Evolutionary conservation across 371 early-diverging fungal species (phyloP).

Genomic region (Circinella umbellata): DNA sequence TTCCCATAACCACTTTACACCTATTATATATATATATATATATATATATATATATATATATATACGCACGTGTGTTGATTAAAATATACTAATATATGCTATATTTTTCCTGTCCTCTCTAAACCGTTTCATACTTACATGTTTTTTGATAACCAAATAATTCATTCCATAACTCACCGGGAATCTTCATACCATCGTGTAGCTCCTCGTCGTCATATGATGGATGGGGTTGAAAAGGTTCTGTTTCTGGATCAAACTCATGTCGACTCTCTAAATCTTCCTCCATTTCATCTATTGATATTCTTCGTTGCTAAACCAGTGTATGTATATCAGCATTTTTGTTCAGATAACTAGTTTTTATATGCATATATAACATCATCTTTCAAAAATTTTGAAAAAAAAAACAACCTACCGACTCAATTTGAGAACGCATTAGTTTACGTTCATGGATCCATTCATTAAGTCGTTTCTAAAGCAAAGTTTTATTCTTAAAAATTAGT

Average conservation of each 20-base stretch:
- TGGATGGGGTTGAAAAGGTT: slow-evolving; percentile 69
- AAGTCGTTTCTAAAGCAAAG: slow-evolving; percentile 44
- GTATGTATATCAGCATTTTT: too few species aligned
- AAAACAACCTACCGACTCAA: slow-evolving; percentile 27
- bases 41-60: too few species aligned
- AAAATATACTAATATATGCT: too few species aligned
- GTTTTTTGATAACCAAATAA: slow-evolving; percentile 95
- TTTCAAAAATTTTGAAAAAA: too few species aligned
- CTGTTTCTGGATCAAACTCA: slow-evolving; percentile 42
- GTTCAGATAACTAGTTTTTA: background rate
- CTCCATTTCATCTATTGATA: slow-evolving; percentile 21
- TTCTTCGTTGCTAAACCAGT: background rate
- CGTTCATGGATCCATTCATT: slow-evolving; percentile 60
- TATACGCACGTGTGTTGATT: too few species aligned
- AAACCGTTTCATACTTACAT: slow-evolving; percentile 34
- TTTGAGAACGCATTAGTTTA: slow-evolving; percentile 47
- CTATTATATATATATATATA: slow-evolving; percentile 23
- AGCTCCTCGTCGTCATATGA: slow-evolving; percentile 61
- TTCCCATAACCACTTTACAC: slow-evolving; percentile 93
- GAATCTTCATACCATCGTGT: slow-evolving; percentile 68
- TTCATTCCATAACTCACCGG: slow-evolving; percentile 83
- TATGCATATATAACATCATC: background rate
- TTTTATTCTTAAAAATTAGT: too few species aligned
- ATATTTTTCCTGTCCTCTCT: too few species aligned
- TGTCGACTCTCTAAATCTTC: slow-evolving; percentile 10